Percentiles rank a stretch among this genome's conserved stretches.
Conservation (phyloP, 2,329 filamentous ascomycete species). For the Tolypocladium sp. region DNA sequence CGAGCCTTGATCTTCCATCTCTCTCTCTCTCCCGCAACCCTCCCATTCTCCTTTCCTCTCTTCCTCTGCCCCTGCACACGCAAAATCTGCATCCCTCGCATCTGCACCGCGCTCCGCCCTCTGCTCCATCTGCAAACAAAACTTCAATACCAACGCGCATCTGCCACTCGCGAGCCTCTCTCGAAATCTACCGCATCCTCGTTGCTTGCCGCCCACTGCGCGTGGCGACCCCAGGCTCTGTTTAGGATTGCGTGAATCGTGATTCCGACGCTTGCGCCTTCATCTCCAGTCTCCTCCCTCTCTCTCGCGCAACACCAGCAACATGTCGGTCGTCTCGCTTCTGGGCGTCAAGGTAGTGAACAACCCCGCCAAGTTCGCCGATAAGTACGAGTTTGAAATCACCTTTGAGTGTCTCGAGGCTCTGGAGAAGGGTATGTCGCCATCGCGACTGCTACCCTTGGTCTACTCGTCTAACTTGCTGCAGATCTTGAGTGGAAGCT, state of each 20-base stretch:
- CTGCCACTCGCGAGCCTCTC: background rate
- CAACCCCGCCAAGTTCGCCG: slow-evolving; percentile 90
- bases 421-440: slow-evolving; percentile 70
- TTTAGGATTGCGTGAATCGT: too few species aligned
- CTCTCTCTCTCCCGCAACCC: background rate
- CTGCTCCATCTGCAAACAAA: background rate
- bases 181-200: background rate
- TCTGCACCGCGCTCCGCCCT: background rate
- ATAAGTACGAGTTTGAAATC: slow-evolving; percentile 95
- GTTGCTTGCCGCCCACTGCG: background rate
- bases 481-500: slow-evolving; percentile 98
- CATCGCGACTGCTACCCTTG: background rate
- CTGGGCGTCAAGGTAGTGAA: slow-evolving; percentile 93
- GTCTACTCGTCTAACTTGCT: slow-evolving; percentile 9
- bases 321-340: slow-evolving; percentile 92
- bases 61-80: background rate
- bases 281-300: background rate
- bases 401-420: slow-evolving; percentile 96
- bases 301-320: slow-evolving; percentile 10
- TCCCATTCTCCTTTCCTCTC: slow-evolving; percentile 1
- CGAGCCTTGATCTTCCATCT: background rate
- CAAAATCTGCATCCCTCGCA: background rate
- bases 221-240: background rate
- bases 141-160: background rate
- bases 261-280: background rate